Evolutionary conservation across 495 filamentous ascomycete genomes (phyloP), one percentile per base, ranked within the genome.

Genomic region (Penicillium lividum): DNA sequence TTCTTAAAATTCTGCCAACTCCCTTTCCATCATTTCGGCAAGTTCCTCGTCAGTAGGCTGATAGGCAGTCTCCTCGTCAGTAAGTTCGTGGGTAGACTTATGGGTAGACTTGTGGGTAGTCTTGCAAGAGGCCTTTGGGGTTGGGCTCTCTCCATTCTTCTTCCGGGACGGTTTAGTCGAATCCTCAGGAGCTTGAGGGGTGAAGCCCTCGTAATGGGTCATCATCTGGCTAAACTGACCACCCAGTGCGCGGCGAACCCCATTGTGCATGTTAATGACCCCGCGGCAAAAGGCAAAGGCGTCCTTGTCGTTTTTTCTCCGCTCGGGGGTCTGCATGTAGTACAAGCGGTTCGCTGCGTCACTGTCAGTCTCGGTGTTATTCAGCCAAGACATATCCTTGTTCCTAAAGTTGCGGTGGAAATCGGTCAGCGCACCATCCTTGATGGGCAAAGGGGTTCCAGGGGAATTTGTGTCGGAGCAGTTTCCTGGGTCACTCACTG

Each of bases 401-500:
- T 30, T 34, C 15, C 47, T 44, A 28, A 56, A 30, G 4, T 34
- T 16, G n/a, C 44, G 49, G 43, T 33, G 43, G 11, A 61, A 53
- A 1, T 34, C 28, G 54, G 27, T 51, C 7, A 57, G 42, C 13
- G 38, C 10, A 13, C n/a, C n/a, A n/a, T 40, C 15, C 33, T 36
- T 36, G 33, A 11, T 9, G 9, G 1, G 15, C 10, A n/a, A 40
- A 15, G 2, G 10, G 33, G 4, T 36, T 36, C 9, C 33, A 16
- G 10, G 31, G 59, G 25, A 36, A 53, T 44, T 45, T 9, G 5
- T 25, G 22, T n/a, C 18, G 45, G 48, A 28, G 44, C 6, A 1
- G 36, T 36, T 42, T 49, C 51, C 52, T 51, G 49, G 57, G 51
- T 44, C 11, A 55, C 59, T 61, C 49, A 61, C 54, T 8, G 28